A percentile compares a stretch with the other conserved stretches of the same genome.
Evolutionary conservation across 768 basidiomycete species (phyloP).

Genomic region (Leccinum variicolor): DNA sequence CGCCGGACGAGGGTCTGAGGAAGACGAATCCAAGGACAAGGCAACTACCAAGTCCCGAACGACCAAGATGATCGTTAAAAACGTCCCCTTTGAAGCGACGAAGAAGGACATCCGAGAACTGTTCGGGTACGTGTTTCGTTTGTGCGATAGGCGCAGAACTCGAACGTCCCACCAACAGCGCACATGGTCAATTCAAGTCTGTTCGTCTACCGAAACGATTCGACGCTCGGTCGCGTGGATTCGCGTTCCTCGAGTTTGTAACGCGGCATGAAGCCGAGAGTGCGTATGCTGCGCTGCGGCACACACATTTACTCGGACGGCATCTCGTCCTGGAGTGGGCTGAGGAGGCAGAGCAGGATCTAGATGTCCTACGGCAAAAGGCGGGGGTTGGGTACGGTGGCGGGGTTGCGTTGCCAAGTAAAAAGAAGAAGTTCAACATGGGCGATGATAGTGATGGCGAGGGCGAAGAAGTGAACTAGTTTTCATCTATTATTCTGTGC

Average conservation of each 20-base stretch:
- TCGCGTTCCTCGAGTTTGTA: conserved; percentile 95
- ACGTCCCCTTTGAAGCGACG: conserved; percentile 94
- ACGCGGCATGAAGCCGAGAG: conserved; percentile 87
- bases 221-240: conserved; percentile 85
- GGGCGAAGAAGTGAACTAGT: conserved; percentile 28
- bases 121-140: conserved; percentile 63
- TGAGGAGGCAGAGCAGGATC: conserved; percentile 72
- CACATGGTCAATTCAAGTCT: conserved; percentile 91
- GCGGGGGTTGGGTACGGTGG: conserved; percentile 74
- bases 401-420: conserved; percentile 67
- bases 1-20: conserved; percentile 74
- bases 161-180: conserved; percentile 38
- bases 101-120: conserved; percentile 89
- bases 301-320: conserved; percentile 93
- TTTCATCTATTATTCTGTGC: not conserved
- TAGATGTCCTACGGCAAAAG: conserved; percentile 74
- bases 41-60: conserved; percentile 54
- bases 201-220: conserved; percentile 92
- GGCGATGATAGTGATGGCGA: conserved; percentile 36
- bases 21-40: conserved; percentile 43
- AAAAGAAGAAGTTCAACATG: conserved; percentile 67
- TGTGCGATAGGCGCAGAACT: not conserved
- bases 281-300: conserved; percentile 80
- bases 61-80: conserved; percentile 98
- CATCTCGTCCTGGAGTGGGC: conserved; percentile 97